A percentile compares a stretch with the other conserved stretches of the same genome.
Conservation (phyloP, 768 basidiomycete species). For the Sporobolomyces phaffii region DNA sequence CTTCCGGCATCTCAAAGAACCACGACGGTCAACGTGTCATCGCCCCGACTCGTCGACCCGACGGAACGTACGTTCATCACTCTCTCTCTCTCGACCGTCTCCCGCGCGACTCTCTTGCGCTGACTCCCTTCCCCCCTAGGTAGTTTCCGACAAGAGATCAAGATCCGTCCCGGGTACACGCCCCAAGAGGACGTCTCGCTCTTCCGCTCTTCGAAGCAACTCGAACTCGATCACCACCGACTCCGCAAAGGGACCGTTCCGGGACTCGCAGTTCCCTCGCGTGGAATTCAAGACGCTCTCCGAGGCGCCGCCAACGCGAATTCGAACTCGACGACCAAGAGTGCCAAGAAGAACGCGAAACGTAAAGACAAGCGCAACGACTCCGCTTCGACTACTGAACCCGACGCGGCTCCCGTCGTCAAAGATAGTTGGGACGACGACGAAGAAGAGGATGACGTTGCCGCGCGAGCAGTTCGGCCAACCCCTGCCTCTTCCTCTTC, state of each 20-base stretch:
- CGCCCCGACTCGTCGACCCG: slow-evolving; percentile 14
- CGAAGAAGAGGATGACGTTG: neutral
- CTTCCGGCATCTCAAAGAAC: slow-evolving; percentile 11
- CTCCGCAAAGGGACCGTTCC: neutral
- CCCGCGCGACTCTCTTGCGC: neutral
- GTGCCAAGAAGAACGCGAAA: slow-evolving; percentile 2
- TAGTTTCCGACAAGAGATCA: slow-evolving; percentile 30
- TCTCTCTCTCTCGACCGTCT: neutral
- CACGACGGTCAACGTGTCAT: slow-evolving; percentile 22
- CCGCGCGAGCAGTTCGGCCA: neutral
- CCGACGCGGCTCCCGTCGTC: too few relatives aligned
- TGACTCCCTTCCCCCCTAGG: neutral
- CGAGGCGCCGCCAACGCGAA: neutral
- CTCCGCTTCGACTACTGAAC: too few relatives aligned
- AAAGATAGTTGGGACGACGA: slow-evolving; percentile 12
- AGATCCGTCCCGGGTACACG: slow-evolving; percentile 33
- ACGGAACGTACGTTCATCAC: slow-evolving; percentile 21
- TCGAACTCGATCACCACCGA: slow-evolving; percentile 5
- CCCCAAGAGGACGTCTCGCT: slow-evolving; percentile 26
- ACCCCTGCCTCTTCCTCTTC: neutral
- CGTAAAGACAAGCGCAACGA: neutral
- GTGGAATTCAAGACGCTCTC: neutral
- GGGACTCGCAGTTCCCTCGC: too few relatives aligned
- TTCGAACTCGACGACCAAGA: neutral
- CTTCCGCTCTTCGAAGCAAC: slow-evolving; percentile 3